phyloP scores from a whole-genome alignment of 2,329 filamentous ascomycete genomes.

The Apiospora pterosperma region DNA sequence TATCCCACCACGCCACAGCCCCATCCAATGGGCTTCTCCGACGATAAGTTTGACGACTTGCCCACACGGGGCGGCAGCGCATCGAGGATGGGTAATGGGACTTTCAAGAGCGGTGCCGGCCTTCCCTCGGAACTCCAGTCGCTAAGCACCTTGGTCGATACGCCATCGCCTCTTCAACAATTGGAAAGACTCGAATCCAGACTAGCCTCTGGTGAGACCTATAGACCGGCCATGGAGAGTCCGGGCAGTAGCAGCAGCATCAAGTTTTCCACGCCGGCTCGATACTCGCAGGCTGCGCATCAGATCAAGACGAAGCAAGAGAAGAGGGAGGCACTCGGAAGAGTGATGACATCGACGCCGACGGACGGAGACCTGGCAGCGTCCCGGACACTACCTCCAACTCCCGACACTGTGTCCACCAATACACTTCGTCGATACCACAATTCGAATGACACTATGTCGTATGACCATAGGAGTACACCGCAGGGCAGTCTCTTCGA shows the following conservation, averaged over 20 bases:
- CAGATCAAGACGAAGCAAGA: slow-evolving; percentile 35
- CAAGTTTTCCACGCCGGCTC: slow-evolving; percentile 13
- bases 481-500: not conserved
- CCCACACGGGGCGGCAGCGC: slow-evolving; percentile 16
- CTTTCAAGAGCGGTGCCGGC: slow-evolving; percentile 27
- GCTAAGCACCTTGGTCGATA: slow-evolving; percentile 42
- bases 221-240: slow-evolving; percentile 10
- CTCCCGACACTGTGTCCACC: slow-evolving; percentile 58
- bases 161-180: slow-evolving; percentile 47
- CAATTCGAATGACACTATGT: slow-evolving; percentile 43
- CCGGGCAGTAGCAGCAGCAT: not conserved
- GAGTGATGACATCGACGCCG: slow-evolving; percentile 46
- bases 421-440: slow-evolving; percentile 49
- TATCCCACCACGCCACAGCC: slow-evolving; percentile 14
- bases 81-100: slow-evolving; percentile 22
- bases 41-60: slow-evolving; percentile 17
- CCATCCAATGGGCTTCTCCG: slow-evolving; percentile 16
- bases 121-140: slow-evolving; percentile 38
- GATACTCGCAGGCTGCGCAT: slow-evolving; percentile 2
- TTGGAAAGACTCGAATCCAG: slow-evolving; percentile 41
- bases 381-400: slow-evolving; percentile 49
- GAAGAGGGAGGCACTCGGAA: slow-evolving; percentile 45
- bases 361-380: slow-evolving; percentile 35
- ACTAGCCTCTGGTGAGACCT: slow-evolving; percentile 14
- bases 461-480: slow-evolving; percentile 8